Percentiles rank a stretch among this genome's conserved stretches.
Conservation (phyloP, 2,329 filamentous ascomycete species). For the Cadophora malorum region DNA sequence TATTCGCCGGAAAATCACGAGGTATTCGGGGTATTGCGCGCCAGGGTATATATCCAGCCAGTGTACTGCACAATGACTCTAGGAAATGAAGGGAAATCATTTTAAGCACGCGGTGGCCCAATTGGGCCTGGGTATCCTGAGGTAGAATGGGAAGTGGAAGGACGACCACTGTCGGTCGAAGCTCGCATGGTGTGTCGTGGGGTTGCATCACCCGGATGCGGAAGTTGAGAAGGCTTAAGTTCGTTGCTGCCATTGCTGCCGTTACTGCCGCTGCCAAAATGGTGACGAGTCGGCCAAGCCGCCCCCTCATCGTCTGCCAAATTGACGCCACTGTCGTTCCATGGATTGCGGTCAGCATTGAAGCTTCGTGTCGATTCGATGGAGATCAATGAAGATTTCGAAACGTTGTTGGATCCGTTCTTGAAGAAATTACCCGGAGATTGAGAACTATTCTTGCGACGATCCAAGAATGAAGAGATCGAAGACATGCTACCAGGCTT, state of each 20-base stretch:
- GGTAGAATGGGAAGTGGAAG: constrained; percentile 93
- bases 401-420: constrained; percentile 84
- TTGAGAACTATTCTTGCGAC: constrained; percentile 91
- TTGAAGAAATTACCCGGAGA: constrained; percentile 89
- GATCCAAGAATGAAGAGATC: constrained; percentile 93
- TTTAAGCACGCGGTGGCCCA: constrained; percentile 79
- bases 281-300: constrained; percentile 62
- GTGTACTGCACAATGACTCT: constrained; percentile 41
- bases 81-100: constrained; percentile 43
- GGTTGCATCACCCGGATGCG: constrained; percentile 80
- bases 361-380: constrained; percentile 94
- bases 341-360: constrained; percentile 91
- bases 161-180: constrained; percentile 89
- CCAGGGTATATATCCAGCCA: constrained; percentile 48
- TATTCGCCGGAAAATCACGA: constrained; percentile 38
- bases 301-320: constrained; percentile 82
- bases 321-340: constrained; percentile 98
- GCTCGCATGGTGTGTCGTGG: constrained; percentile 83
- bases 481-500: constrained; percentile 95
- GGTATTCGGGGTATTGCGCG: constrained; percentile 45
- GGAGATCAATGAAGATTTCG: constrained; percentile 93
- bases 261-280: constrained; percentile 68
- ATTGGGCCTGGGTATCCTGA: constrained; percentile 95
- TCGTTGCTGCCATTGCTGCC: constrained; percentile 55
- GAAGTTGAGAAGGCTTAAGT: constrained; percentile 64